Evolutionary conservation across 2,329 filamentous ascomycete genomes (phyloP).

Genomic region (Cadophora gregata): DNA sequence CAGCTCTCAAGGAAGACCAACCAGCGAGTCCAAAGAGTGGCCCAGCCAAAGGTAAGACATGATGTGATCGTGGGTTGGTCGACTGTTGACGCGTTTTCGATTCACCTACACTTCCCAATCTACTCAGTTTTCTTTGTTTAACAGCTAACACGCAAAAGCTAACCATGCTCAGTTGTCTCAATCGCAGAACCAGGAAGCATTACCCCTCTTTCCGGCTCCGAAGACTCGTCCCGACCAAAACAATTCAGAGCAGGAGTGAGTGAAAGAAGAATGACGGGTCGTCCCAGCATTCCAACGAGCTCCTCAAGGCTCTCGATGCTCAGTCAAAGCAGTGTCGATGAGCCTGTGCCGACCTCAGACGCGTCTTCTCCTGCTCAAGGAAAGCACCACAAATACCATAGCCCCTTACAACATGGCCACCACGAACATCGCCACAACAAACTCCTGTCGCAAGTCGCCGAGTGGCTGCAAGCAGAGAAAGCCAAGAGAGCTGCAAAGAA

Average conservation of each 20-base stretch:
- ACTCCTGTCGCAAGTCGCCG: slow-evolving; percentile 74
- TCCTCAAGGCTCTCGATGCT: slow-evolving; percentile 35
- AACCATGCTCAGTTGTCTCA: slow-evolving; percentile 38
- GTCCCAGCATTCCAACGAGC: slow-evolving; percentile 33
- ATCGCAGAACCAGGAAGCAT: slow-evolving; percentile 42
- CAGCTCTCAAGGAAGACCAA: slow-evolving; percentile 35
- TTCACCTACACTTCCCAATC: slow-evolving; percentile 14
- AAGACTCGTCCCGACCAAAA: slow-evolving; percentile 36
- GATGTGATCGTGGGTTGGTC: neutral
- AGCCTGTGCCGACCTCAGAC: slow-evolving; percentile 29
- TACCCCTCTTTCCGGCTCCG: slow-evolving; percentile 24
- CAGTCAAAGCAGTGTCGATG: slow-evolving; percentile 40
- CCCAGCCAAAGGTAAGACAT: slow-evolving; percentile 27
- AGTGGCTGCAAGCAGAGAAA: slow-evolving; percentile 86
- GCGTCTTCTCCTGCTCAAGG: slow-evolving; percentile 14
- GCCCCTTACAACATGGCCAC: slow-evolving; percentile 30
- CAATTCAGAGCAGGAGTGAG: slow-evolving; percentile 38
- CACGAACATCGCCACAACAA: slow-evolving; percentile 50
- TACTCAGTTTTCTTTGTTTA: neutral
- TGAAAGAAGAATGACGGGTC: slow-evolving; percentile 38
- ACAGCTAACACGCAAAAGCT: slow-evolving; percentile 12
- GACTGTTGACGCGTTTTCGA: neutral
- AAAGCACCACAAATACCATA: slow-evolving; percentile 32
- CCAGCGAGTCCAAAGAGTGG: neutral
- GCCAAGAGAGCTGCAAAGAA: slow-evolving; percentile 65